phyloP scores from a whole-genome alignment of 2,329 filamentous ascomycete genomes.

The Fusarium sp. region DNA sequence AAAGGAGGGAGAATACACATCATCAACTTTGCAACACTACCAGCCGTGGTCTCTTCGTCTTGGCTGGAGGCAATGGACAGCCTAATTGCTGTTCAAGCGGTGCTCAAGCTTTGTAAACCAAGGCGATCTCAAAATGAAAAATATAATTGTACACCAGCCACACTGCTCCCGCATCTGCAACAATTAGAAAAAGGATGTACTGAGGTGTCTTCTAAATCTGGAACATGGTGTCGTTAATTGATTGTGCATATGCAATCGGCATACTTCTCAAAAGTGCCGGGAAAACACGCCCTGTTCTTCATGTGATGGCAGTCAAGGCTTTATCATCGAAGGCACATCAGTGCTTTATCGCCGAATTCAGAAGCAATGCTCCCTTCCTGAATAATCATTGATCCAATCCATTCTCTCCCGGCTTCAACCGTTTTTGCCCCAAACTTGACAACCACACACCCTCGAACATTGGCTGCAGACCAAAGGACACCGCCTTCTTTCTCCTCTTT shows the following conservation, averaged over 20 bases:
- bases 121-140: not conserved
- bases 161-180: not conserved
- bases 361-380: slow-evolving; percentile 76
- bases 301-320: not conserved
- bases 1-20: too few relatives aligned
- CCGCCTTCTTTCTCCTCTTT: slow-evolving; percentile 65
- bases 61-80: not conserved
- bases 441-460: slow-evolving; percentile 82
- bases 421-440: slow-evolving; percentile 89
- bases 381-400: slow-evolving; percentile 79
- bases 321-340: slow-evolving; percentile 74
- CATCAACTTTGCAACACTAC: too few relatives aligned
- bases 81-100: not conserved
- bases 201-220: not conserved
- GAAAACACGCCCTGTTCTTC: not conserved
- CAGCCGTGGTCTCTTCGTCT: not conserved
- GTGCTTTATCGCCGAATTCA: slow-evolving; percentile 81
- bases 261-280: not conserved
- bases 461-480: slow-evolving; percentile 84
- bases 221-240: not conserved
- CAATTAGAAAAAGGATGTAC: not conserved
- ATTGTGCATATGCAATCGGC: not conserved
- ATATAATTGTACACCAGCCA: not conserved
- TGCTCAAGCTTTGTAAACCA: slow-evolving; percentile 10
- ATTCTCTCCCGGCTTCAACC: slow-evolving; percentile 82